A percentile compares a stretch with the other conserved stretches of the same genome.
Conservation (phyloP, 306 rosid species). For the Gillenia trifoliata region DNA sequence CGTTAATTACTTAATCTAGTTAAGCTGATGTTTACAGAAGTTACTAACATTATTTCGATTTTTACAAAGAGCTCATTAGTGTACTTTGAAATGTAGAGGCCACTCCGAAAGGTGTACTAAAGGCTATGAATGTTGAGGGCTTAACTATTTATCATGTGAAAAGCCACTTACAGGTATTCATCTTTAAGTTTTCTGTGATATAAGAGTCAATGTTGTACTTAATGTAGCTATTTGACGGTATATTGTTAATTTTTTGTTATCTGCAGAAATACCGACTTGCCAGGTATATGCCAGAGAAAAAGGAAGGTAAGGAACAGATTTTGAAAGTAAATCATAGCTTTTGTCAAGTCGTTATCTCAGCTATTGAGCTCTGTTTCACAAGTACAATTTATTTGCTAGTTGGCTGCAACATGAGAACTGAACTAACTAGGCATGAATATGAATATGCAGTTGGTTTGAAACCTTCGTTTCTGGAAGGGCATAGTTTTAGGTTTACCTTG, state of each 20-base stretch:
- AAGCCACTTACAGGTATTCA: constrained; percentile 42
- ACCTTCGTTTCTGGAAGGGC: neutral
- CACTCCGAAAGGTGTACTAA: constrained; percentile 42
- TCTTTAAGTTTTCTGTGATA: neutral
- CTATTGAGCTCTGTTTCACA: neutral
- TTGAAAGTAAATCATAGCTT: neutral
- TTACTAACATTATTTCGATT: neutral
- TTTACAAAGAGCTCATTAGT: neutral
- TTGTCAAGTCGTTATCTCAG: neutral
- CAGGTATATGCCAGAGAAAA: constrained; percentile 38
- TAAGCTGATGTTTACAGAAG: neutral
- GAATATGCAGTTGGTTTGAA: neutral
- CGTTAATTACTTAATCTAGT: neutral
- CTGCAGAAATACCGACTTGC: constrained; percentile 45
- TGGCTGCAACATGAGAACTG: neutral
- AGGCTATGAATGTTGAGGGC: constrained; percentile 33
- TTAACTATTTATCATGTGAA: constrained; percentile 45
- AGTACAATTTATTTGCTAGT: neutral
- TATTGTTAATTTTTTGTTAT: constrained; percentile 11
- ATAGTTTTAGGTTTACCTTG: neutral
- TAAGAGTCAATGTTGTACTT: neutral
- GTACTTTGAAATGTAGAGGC: constrained; percentile 34
- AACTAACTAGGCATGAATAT: neutral
- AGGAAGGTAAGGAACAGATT: constrained; percentile 29
- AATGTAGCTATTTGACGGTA: neutral